A percentile compares a stretch with the other conserved stretches of the same genome.
phyloP scores from a whole-genome alignment of 768 basidiomycete species.

The Suillus luteus region DNA sequence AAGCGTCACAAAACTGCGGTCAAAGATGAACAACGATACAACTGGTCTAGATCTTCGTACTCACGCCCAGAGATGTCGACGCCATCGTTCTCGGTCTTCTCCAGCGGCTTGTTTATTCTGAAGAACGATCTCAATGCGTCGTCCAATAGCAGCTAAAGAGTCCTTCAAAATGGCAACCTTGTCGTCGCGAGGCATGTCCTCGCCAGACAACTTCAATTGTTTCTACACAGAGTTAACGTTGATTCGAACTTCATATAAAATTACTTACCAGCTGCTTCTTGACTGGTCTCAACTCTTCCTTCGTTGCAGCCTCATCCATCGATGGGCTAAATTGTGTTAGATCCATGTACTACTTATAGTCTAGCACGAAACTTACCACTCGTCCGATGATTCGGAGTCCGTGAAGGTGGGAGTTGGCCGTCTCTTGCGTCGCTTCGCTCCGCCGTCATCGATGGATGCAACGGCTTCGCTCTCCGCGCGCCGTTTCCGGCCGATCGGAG shows the following conservation, averaged over 20 bases:
- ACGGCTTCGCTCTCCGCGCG: constrained; percentile 86
- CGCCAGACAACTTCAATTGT: constrained; percentile 92
- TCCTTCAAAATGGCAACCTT: constrained; percentile 96
- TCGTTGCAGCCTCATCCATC: constrained; percentile 92
- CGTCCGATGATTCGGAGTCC: constrained; percentile 89
- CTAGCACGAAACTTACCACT: constrained; percentile 63
- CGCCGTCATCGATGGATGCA: constrained; percentile 74
- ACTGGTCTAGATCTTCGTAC: constrained; percentile 35
- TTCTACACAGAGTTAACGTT: constrained; percentile 53
- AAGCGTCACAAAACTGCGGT: constrained; percentile 81
- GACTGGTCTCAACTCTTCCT: constrained; percentile 93
- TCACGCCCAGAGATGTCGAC: constrained; percentile 95
- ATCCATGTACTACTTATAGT: constrained; percentile 3
- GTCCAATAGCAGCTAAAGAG: constrained; percentile 90
- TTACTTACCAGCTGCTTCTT: constrained; percentile 87
- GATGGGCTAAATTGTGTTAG: constrained; percentile 62
- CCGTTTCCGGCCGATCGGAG: constrained; percentile 53
- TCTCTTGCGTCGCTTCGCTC: constrained; percentile 78
- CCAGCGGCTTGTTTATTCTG: constrained; percentile 74
- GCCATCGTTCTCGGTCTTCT: constrained; percentile 85
- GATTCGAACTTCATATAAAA: neutral
- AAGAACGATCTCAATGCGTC: constrained; percentile 85
- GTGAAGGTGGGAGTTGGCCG: constrained; percentile 97
- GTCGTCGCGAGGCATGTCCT: constrained; percentile 91
- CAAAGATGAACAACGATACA: constrained; percentile 10